A percentile compares a stretch with the other conserved stretches of the same genome.
phyloP scores from a whole-genome alignment of 192 early-diverging fungal genomes.

The Coemansia sp. region DNA sequence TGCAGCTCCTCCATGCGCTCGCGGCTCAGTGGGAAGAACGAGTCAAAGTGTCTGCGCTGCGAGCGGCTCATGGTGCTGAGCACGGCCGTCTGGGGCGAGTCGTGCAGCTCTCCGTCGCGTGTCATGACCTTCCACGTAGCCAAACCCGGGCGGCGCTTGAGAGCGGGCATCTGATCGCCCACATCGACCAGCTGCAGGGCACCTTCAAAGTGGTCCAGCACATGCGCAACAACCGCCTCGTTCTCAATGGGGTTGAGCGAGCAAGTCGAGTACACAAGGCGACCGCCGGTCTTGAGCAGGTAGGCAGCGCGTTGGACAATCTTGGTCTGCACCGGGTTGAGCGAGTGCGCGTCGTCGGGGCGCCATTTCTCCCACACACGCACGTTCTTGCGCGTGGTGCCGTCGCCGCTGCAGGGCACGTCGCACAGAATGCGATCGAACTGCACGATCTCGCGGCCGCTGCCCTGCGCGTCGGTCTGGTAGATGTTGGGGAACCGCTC shows the following conservation, averaged over 20 bases:
- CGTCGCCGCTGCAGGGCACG: constrained; percentile 98
- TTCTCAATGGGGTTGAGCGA: constrained; percentile 98
- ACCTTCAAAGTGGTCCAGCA: constrained; percentile 65
- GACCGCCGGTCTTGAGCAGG: constrained; percentile 85
- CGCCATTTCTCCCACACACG: constrained; percentile 90
- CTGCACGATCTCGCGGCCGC: constrained; percentile 58
- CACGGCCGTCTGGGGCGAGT: constrained; percentile 51
- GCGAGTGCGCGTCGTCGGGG: constrained; percentile 67
- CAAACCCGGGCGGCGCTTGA: constrained; percentile 82
- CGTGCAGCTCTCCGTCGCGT: constrained; percentile 63
- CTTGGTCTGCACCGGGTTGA: constrained; percentile 83
- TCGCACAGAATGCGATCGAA: constrained; percentile 98
- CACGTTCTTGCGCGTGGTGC: constrained; percentile 94
- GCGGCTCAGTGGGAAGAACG: constrained; percentile 61
- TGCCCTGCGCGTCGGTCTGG: constrained; percentile 8
- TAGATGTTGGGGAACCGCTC: constrained; percentile 79
- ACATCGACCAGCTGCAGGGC: constrained; percentile 87
- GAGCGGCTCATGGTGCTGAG: constrained; percentile 29
- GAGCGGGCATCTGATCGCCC: constrained; percentile 69
- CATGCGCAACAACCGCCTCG: constrained; percentile 91
- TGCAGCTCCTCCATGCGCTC: constrained; percentile 60
- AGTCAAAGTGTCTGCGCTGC: constrained; percentile 55
- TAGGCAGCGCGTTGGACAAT: constrained; percentile 87
- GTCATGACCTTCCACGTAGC: constrained; percentile 86
- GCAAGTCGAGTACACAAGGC: constrained; percentile 98